phyloP scores from a whole-genome alignment of 257 asterid genomes.

The Prunella vulgaris region DNA sequence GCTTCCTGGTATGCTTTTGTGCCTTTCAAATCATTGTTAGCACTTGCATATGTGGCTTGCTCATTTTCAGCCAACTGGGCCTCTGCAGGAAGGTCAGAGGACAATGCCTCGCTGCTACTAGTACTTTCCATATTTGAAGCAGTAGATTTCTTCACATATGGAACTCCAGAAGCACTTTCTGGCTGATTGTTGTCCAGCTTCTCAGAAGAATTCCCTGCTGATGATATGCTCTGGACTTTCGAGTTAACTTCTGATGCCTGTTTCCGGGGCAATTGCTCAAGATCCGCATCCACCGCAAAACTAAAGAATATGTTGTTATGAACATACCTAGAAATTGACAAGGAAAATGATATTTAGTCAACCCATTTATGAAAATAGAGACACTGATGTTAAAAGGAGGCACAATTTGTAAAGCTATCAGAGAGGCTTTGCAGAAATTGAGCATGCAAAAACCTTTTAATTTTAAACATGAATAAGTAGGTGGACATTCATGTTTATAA shows the following conservation, averaged over 20 bases:
- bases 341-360: slow-evolving; percentile 9
- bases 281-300: slow-evolving; percentile 78
- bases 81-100: slow-evolving; percentile 52
- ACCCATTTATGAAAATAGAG: neutral
- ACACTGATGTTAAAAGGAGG: neutral
- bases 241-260: slow-evolving; percentile 39
- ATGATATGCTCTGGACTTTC: slow-evolving; percentile 36
- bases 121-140: slow-evolving; percentile 31
- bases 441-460: neutral
- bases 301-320: slow-evolving; percentile 92
- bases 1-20: slow-evolving; percentile 97
- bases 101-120: slow-evolving; percentile 29
- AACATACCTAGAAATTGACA: slow-evolving; percentile 55
- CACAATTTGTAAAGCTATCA: neutral
- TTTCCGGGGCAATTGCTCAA: slow-evolving; percentile 56
- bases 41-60: slow-evolving; percentile 97
- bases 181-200: slow-evolving; percentile 30
- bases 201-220: slow-evolving; percentile 29
- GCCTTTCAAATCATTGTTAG: slow-evolving; percentile 95
- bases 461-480: neutral
- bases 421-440: neutral
- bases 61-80: slow-evolving; percentile 85
- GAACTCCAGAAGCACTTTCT: slow-evolving; percentile 24
- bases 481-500: neutral
- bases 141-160: slow-evolving; percentile 34